Percentiles rank a stretch among this genome's conserved stretches.
Conservation (phyloP, 2,329 filamentous ascomycete species). For the Diaporthe caulivora region DNA sequence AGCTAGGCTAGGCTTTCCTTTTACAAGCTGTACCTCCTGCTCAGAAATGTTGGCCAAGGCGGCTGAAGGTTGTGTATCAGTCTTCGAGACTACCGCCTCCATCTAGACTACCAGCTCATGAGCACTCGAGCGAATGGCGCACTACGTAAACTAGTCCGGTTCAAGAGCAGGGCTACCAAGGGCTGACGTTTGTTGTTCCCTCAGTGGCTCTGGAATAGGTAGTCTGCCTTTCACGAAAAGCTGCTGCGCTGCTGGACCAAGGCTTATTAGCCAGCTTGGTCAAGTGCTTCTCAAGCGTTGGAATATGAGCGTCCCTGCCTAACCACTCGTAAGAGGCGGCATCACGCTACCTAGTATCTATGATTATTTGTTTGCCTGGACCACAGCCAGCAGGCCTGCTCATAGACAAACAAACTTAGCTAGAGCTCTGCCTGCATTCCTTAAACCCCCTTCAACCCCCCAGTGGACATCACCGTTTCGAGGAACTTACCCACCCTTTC, state of each 20-base stretch:
- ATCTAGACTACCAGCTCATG: too few species aligned
- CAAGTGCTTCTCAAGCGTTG: background rate
- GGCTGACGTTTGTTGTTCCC: background rate
- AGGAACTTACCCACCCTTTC: conserved; percentile 12
- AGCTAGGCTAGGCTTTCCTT: background rate
- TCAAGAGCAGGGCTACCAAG: background rate
- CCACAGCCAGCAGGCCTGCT: background rate
- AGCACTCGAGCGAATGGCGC: too few species aligned
- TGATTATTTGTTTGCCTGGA: background rate
- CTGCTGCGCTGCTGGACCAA: background rate
- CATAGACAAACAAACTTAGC: background rate
- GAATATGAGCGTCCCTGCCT: background rate
- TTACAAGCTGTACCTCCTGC: too few species aligned
- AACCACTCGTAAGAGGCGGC: background rate
- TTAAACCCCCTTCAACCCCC: background rate
- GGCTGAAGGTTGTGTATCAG: background rate
- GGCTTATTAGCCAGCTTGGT: background rate
- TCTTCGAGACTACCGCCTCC: too few species aligned
- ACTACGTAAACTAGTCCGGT: too few species aligned
- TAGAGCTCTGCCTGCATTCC: background rate
- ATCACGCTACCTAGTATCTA: background rate
- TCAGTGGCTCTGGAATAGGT: too few species aligned
- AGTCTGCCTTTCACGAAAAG: too few species aligned
- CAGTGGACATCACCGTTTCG: background rate
- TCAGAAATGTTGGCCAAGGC: too few species aligned